Evolutionary conservation across 169 alveolate species (phyloP), one percentile per base, ranked within the genome.

Genomic region (Cystoisospora suis): DNA sequence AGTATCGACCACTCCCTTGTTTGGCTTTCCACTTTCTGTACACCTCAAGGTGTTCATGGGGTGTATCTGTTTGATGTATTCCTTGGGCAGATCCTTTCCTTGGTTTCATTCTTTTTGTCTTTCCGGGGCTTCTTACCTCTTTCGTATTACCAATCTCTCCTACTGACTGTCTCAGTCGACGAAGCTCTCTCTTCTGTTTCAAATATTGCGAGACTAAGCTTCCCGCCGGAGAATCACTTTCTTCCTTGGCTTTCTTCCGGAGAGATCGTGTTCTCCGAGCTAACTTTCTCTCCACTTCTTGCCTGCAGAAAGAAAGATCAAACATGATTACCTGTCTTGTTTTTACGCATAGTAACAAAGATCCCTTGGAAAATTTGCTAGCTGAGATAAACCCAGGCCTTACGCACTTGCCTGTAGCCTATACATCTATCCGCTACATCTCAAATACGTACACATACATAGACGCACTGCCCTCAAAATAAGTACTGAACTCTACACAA

Each of bases 1-100:
- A 23, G n/a, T 44, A 65, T 27, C 77, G 77, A 27, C 77, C 40
- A 20, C 77, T 36, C 44, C 77, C 77, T 65, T 65, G 77, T n/a
- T 65, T 36, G 77, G 34, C 34, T 27, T 65, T 65, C 77, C 77
- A 65, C 40, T 65, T 44, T n/a, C 77, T 65, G 44, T 32, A 65
- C 36, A 12, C 77, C 77, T 65, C 77, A 20, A 65, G 77, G 12
- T 65, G 45, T 5, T 36, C 77, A 44, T 32, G 77, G n/a, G n/a
- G 12, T 44, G n/a, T 27, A 3, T 65, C 77, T 17, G n/a, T 65
- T 65, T 65, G n/a, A 36, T 44, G 1, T 20, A 32, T 36, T 44
- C n/a, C 27, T 4, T 44, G 36, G n/a, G 45, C 34, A 15, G 77
- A 65, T 44, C 77, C 34, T 1, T 36, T 36, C 45, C 77, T 65